Percentiles rank a stretch among this genome's conserved stretches.
Evolutionary conservation across 352 stramenopile species (phyloP).

Genomic region (Sclerospora graminicola): DNA sequence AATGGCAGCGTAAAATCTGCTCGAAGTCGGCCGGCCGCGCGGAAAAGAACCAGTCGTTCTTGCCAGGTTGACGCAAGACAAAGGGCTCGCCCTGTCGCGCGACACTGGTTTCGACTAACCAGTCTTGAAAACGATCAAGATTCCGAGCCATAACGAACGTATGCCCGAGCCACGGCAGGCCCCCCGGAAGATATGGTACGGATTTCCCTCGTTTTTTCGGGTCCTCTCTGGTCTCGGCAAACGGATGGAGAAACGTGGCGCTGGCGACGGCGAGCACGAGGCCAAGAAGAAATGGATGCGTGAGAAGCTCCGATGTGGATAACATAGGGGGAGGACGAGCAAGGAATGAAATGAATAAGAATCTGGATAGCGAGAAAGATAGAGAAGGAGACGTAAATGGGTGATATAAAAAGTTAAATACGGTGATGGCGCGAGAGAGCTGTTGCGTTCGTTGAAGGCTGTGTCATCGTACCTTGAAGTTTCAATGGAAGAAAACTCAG

Average conservation of each 20-base stretch:
- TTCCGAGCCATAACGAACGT: slow-evolving; percentile 22
- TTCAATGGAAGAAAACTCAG: background rate
- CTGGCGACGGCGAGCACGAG: slow-evolving; percentile 11
- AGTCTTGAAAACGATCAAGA: slow-evolving; percentile 25
- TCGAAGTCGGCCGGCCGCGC: slow-evolving; percentile 32
- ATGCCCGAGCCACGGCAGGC: slow-evolving; percentile 20
- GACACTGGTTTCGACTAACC: slow-evolving; percentile 23
- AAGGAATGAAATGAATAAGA: no score
- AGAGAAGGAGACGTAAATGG: no score
- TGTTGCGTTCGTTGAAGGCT: background rate
- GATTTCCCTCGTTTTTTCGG: no score
- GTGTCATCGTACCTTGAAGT: background rate
- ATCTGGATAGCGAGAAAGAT: no score
- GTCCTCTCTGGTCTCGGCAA: slow-evolving; percentile 1
- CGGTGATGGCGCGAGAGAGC: no score
- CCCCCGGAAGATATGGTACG: slow-evolving; percentile 18
- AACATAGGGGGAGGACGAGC: slow-evolving; percentile 18
- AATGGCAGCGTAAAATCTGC: slow-evolving; percentile 40
- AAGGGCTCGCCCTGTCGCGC: slow-evolving; percentile 18
- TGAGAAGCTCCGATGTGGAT: slow-evolving; percentile 5
- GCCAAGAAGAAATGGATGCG: slow-evolving; percentile 15
- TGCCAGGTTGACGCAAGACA: slow-evolving; percentile 27
- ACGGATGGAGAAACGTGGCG: slow-evolving; percentile 1
- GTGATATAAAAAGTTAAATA: no score
- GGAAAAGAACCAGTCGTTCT: slow-evolving; percentile 31